phyloP scores from a whole-genome alignment of 192 early-diverging fungal genomes.

The Coemansia sp. region DNA sequence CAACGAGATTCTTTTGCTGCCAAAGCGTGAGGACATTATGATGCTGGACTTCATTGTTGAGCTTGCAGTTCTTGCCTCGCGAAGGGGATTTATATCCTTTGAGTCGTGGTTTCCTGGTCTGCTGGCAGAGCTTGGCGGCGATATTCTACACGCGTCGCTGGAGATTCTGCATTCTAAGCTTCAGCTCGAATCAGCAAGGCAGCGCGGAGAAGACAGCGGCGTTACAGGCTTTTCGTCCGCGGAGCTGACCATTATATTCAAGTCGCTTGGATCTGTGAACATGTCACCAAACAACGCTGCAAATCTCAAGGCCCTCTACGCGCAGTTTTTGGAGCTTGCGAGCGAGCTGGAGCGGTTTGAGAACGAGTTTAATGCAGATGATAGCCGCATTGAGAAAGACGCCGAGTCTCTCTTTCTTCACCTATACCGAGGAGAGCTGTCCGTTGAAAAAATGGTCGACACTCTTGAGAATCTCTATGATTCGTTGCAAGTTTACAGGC shows the following conservation, averaged over 20 bases:
- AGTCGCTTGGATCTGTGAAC: slow-evolving; percentile 29
- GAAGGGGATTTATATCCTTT: slow-evolving; percentile 51
- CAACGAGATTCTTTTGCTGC: slow-evolving; percentile 44
- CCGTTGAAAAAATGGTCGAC: slow-evolving; percentile 83
- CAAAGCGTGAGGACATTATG: slow-evolving; percentile 54
- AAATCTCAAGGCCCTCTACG: slow-evolving; percentile 56
- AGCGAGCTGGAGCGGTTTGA: slow-evolving; percentile 42
- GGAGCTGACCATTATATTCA: slow-evolving; percentile 53
- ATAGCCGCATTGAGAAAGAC: slow-evolving; percentile 52
- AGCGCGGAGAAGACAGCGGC: slow-evolving; percentile 53
- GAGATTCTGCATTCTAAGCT: slow-evolving; percentile 56
- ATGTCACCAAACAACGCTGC: slow-evolving; percentile 56
- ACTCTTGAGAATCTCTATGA: slow-evolving; percentile 77
- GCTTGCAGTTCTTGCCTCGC: slow-evolving; percentile 52
- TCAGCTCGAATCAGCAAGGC: slow-evolving; percentile 48
- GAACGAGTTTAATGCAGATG: slow-evolving; percentile 41
- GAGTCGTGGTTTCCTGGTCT: slow-evolving; percentile 55
- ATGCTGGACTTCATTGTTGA: slow-evolving; percentile 58
- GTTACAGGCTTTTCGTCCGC: slow-evolving; percentile 28
- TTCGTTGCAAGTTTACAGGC: slow-evolving; percentile 71
- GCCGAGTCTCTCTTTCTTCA: slow-evolving; percentile 53
- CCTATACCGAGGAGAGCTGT: slow-evolving; percentile 59
- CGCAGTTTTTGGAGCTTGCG: slow-evolving; percentile 49
- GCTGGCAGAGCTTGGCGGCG: slow-evolving; percentile 45
- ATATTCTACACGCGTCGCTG: slow-evolving; percentile 52